These are phyloP conservation scores for Cornus florida DNA, from an alignment of 148 eudicot genomes.

Conservation along the genomic window DNA sequence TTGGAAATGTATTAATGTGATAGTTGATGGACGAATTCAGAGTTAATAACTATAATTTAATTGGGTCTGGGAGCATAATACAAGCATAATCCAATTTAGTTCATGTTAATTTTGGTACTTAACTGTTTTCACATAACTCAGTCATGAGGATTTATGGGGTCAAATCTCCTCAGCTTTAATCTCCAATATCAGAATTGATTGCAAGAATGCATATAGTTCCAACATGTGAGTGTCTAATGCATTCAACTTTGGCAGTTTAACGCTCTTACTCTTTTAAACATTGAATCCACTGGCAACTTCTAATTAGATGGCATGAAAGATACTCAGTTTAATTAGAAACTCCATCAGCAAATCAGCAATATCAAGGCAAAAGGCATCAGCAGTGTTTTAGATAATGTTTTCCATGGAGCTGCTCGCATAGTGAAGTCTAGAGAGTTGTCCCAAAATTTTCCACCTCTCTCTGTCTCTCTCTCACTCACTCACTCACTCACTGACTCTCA, in stretches of 20 bases:
- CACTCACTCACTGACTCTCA: neutral
- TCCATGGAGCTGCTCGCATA: neutral
- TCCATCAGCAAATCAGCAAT: neutral
- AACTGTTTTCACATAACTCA: neutral
- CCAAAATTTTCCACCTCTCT: neutral
- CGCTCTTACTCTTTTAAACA: neutral
- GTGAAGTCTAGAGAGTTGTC: neutral
- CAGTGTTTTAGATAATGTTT: neutral
- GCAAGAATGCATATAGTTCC: neutral
- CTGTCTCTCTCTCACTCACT: neutral
- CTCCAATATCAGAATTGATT: neutral
- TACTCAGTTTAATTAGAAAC: neutral
- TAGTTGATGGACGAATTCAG: neutral
- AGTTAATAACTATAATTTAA: too few relatives aligned
- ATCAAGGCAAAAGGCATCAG: neutral
- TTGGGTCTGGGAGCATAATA: too few relatives aligned
- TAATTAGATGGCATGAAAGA: neutral
- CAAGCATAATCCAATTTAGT: too few relatives aligned
- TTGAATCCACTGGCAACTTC: neutral
- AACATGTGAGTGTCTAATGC: neutral
- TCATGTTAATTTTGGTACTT: too few relatives aligned
- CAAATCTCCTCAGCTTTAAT: neutral
- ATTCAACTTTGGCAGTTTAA: neutral
- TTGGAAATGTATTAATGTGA: neutral
- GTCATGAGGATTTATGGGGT: neutral